phyloP scores from a whole-genome alignment of 148 eudicot genomes.

The Rhododendron ovatum region DNA sequence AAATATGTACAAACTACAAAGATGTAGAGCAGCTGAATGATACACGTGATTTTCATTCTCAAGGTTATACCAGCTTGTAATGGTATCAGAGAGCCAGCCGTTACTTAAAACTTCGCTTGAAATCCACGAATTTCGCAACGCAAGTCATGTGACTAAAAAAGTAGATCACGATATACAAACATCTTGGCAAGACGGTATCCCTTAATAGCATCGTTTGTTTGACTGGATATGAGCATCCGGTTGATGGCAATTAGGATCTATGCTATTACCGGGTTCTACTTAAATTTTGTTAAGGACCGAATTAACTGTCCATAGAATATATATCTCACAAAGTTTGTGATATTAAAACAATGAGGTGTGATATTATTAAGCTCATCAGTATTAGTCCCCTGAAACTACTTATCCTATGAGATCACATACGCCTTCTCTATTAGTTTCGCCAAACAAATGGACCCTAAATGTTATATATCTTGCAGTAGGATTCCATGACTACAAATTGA shows the following conservation, averaged over 20 bases:
- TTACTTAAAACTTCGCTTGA: not conserved
- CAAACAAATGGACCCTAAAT: not conserved
- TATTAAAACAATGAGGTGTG: not conserved
- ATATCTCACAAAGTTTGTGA: not conserved
- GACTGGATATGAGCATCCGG: not conserved
- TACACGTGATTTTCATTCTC: not conserved
- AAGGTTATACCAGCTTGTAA: not conserved
- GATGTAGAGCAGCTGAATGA: not conserved
- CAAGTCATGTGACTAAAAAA: conserved; percentile 1
- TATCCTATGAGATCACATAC: not conserved
- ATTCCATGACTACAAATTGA: too few species aligned
- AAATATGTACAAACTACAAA: not conserved
- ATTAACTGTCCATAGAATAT: not conserved
- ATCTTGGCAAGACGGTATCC: not conserved
- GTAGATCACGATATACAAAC: not conserved
- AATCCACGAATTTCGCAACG: not conserved
- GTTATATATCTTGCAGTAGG: not conserved
- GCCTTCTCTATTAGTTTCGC: not conserved
- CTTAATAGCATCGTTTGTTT: not conserved
- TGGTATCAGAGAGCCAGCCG: not conserved
- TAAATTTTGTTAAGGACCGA: not conserved
- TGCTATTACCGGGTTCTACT: not conserved
- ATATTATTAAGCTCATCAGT: not conserved
- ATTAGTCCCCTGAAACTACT: not conserved
- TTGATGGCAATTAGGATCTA: not conserved